Evolutionary conservation across 768 basidiomycete genomes (phyloP).

Genomic region (Suillus clintonianus): DNA sequence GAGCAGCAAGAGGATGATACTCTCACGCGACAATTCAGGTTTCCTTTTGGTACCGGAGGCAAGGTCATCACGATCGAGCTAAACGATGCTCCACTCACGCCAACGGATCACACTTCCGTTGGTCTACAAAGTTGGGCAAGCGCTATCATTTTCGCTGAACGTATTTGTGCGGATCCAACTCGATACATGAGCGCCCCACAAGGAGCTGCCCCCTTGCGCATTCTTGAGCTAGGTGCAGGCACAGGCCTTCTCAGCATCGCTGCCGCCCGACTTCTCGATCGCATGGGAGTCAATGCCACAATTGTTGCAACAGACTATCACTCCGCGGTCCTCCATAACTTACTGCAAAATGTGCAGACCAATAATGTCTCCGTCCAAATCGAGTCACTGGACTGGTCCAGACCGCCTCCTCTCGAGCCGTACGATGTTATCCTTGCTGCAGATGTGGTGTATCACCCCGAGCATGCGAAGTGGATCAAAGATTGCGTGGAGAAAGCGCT

Average conservation of each 20-base stretch:
- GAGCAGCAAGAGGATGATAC: conserved; percentile 36
- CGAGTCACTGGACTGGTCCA: conserved; percentile 64
- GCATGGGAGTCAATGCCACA: conserved; percentile 12
- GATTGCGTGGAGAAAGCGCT: conserved; percentile 58
- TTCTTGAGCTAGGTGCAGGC: conserved; percentile 85
- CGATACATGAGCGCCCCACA: conserved; percentile 27
- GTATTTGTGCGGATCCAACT: conserved; percentile 52
- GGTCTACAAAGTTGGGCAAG: conserved; percentile 88
- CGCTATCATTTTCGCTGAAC: conserved; percentile 68
- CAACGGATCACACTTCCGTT: conserved; percentile 73
- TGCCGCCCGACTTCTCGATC: conserved; percentile 48
- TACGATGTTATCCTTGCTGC: conserved; percentile 79
- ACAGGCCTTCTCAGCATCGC: conserved; percentile 83
- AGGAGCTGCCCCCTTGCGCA: conserved; percentile 34
- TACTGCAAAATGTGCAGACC: conserved; percentile 54
- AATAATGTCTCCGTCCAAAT: conserved; percentile 54
- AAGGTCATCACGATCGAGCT: conserved; percentile 50
- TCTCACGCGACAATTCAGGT: conserved; percentile 54
- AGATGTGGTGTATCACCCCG: conserved; percentile 75
- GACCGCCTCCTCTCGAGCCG: conserved; percentile 42
- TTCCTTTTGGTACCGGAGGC: conserved; percentile 34
- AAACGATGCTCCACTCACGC: conserved; percentile 67
- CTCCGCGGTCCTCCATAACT: conserved; percentile 70
- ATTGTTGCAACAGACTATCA: conserved; percentile 81
- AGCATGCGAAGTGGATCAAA: conserved; percentile 71